Evolutionary conservation across 257 asterid species (phyloP), one percentile per base, ranked within the genome.

Genomic region (Nicotiana otophora): DNA sequence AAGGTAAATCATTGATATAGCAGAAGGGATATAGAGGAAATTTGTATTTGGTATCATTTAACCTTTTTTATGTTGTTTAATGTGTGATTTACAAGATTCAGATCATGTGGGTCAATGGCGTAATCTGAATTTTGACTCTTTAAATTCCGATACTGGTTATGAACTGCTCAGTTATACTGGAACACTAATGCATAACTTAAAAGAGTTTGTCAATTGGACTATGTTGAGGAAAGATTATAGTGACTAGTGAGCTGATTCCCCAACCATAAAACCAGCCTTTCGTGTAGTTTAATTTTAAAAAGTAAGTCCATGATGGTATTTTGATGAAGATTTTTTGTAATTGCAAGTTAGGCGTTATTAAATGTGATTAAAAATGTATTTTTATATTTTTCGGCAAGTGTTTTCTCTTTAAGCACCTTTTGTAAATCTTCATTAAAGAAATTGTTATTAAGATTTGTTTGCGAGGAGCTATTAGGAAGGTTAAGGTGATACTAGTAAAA

Each of bases 21-120:
- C 65, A 26, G 5, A n/a, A 60, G 12, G 65, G 65, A 20, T 60
- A 1, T 60, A 60, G 65, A 60, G 30, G 11, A 60, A 4, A 53
- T 53, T 12, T 5, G 12, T 42, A 42, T 42, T 19, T 7, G 30
- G 14, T 19, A n/a, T 7, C 28, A 9, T 58, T 16, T 16, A 11
- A 33, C 39, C 36, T 28, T 28, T 16, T 10, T 23, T 74, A 36
- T 46, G 42, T 42, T 62, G 33, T 20, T 70, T 70, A 28, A 17
- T 42, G 78, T 70, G 31, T 48, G 79, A 48, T 72, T 46, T 20
- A 70, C 78, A 4, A 30, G 57, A 69, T 26, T 26, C 8, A 74
- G 80, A 74, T 72, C 62, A 74, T 48, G 80, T 74, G 42, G 80
- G 80, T 74, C 63, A 48, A 74, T 48, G 80, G 39, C 28, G 39